Evolutionary conservation across 257 asterid species (phyloP).

Genomic region (Solanum corneliomulleri): DNA sequence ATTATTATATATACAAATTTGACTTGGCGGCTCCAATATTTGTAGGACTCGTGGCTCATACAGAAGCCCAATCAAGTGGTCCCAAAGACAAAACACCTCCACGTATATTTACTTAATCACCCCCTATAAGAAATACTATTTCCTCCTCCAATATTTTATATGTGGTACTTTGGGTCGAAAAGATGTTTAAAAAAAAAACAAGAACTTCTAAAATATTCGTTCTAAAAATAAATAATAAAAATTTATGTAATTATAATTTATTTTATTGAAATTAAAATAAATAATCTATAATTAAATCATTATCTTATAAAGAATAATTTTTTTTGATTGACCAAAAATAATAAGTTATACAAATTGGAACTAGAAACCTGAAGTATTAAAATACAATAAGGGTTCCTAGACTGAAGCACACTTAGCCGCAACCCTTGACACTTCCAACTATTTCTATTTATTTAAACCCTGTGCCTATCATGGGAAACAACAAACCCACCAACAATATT

Average conservation of each 20-base stretch:
- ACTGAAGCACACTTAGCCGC: neutral
- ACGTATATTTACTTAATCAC: constrained; percentile 17
- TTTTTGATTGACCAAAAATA: no score
- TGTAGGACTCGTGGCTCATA: constrained; percentile 30
- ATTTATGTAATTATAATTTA: no score
- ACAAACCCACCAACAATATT: neutral
- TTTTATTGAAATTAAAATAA: no score
- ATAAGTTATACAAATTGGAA: no score
- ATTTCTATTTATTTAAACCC: neutral
- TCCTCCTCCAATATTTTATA: no score
- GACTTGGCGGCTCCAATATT: constrained; percentile 39
- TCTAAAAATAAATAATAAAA: no score
- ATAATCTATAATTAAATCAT: no score
- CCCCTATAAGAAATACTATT: no score
- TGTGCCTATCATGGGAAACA: neutral
- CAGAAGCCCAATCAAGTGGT: constrained; percentile 50
- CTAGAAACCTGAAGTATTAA: neutral
- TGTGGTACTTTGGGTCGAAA: no score
- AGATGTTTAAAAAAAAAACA: no score
- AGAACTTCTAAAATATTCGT: accelerated
- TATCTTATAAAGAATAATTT: no score
- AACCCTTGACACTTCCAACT: neutral
- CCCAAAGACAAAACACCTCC: constrained; percentile 26
- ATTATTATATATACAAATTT: neutral
- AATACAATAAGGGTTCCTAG: neutral